Evolutionary conservation across 2,329 filamentous ascomycete species (phyloP).

Genomic region (Biscogniauxia marginata): DNA sequence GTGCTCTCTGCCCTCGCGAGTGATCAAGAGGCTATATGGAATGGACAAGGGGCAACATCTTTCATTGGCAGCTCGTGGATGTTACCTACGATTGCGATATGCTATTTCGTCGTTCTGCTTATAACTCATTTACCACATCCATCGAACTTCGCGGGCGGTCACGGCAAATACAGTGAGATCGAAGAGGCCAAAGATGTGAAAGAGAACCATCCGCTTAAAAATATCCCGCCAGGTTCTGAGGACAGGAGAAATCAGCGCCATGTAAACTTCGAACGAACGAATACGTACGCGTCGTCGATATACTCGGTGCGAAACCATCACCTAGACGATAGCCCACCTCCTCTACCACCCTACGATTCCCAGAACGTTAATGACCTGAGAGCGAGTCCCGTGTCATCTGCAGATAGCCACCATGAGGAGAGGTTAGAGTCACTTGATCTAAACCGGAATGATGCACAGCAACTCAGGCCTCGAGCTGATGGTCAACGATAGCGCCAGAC

Average conservation of each 20-base stretch:
- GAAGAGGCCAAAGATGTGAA: background rate
- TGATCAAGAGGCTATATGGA: constrained; percentile 11
- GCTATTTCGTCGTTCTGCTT: constrained; percentile 26
- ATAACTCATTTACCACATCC: constrained; percentile 24
- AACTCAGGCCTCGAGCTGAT: background rate
- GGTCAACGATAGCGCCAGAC: background rate
- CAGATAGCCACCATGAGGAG: background rate
- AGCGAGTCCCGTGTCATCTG: background rate
- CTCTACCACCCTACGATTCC: background rate
- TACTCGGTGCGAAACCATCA: background rate
- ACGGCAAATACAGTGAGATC: constrained; percentile 7
- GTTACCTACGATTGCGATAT: constrained; percentile 27
- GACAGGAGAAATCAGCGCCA: background rate
- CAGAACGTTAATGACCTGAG: background rate
- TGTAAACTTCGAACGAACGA: background rate
- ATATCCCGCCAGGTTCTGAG: background rate
- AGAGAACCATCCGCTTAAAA: background rate
- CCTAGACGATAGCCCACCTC: background rate
- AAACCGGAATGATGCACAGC: background rate
- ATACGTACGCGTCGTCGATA: background rate
- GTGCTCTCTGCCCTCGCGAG: constrained; percentile 20
- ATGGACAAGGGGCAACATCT: constrained; percentile 4
- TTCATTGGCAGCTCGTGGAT: constrained; percentile 29
- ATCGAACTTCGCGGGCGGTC: constrained; percentile 6
- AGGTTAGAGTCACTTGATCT: background rate